Percentiles rank a stretch among this genome's conserved stretches.
Evolutionary conservation across 129 eudicot species (phyloP).

Genomic region (Pulicaria dysenterica): DNA sequence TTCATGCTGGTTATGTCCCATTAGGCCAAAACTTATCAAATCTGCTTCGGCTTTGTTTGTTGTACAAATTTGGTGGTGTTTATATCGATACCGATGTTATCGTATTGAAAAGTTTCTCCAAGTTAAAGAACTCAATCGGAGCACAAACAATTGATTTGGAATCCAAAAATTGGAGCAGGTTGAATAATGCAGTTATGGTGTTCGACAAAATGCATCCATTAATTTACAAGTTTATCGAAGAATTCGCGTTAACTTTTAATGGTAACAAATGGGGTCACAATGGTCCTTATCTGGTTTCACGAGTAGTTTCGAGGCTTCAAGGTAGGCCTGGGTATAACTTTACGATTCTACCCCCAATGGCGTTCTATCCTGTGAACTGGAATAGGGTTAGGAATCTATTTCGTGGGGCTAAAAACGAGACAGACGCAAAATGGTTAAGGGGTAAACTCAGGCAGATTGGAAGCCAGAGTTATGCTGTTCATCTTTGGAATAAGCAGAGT

Average conservation of each 20-base stretch:
- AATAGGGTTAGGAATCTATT: conserved; percentile 62
- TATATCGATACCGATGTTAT: conserved; percentile 85
- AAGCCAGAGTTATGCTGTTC: conserved; percentile 64
- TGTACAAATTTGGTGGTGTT: conserved; percentile 87
- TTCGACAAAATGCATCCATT: conserved; percentile 89
- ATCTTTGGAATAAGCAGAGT: conserved; percentile 95
- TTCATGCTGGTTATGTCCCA: conserved; percentile 67
- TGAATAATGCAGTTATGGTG: conserved; percentile 95
- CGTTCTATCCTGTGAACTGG: conserved; percentile 93
- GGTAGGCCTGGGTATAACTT: conserved; percentile 55
- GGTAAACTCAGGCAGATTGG: conserved; percentile 62
- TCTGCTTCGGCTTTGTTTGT: conserved; percentile 73
- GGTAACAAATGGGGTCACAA: conserved; percentile 99
- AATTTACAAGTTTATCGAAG: conserved; percentile 79
- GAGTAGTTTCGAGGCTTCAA: conserved; percentile 71
- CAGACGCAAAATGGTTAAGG: conserved; percentile 58
- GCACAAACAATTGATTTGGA: conserved; percentile 70
- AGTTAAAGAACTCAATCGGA: conserved; percentile 71
- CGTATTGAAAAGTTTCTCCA: conserved; percentile 54
- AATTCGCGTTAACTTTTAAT: conserved; percentile 82
- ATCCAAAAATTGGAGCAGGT: conserved; percentile 72
- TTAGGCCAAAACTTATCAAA: conserved; percentile 92
- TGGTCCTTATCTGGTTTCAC: conserved; percentile 94
- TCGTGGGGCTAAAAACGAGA: conserved; percentile 55
- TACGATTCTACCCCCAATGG: conserved; percentile 68